Evolutionary conservation across 2,329 filamentous ascomycete species (phyloP), one percentile per base, ranked within the genome.

Genomic region (Diplodia intermedia): DNA sequence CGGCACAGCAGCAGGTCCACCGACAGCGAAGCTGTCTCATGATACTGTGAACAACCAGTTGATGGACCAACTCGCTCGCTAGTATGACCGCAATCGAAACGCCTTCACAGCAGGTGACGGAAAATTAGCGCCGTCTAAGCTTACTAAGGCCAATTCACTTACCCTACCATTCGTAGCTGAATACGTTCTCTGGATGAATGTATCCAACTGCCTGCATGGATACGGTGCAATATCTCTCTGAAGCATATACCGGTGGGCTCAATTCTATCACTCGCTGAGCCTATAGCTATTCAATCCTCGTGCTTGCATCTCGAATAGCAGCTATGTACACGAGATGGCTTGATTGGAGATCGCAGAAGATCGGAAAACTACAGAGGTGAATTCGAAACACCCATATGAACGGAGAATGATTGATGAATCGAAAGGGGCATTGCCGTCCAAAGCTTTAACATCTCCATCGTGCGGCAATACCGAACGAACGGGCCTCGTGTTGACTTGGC

Each of bases 1-100:
- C 43, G 43, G 60, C 29, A 38, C 60, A 63, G 33, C 60, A 63
- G 43, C 12, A 18, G 57, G 38, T 38, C 43, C 47, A 26, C 60
- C 12, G 4, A 26, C 4, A 52, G 20, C 31, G n/a, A n/a, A 9
- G 7, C 38, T 40, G 2, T 52, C 60, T 63, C 43, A 26, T 52
- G 60, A 63, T 62, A 52, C 20, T 47, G 4, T 20, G 7, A n/a
- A 26, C 23, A 26, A 26, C 23, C 23, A 26, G 23, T 26, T 26
- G 23, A 26, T 26, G 23, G 23, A 26, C 3, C 23, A 26, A 26
- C 3, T 7, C 15, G 18, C 40, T 47, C 40, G 40, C 40, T 47
- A 9, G 5, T 47, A 6, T 7, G 40, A 47, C 15, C 40, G 18
- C 40, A n/a, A 18, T 15, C 40, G 18, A 47, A 18, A 47, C 6